Conservation (phyloP, 805 yeast species). For the Candida jianshihensis region DNA sequence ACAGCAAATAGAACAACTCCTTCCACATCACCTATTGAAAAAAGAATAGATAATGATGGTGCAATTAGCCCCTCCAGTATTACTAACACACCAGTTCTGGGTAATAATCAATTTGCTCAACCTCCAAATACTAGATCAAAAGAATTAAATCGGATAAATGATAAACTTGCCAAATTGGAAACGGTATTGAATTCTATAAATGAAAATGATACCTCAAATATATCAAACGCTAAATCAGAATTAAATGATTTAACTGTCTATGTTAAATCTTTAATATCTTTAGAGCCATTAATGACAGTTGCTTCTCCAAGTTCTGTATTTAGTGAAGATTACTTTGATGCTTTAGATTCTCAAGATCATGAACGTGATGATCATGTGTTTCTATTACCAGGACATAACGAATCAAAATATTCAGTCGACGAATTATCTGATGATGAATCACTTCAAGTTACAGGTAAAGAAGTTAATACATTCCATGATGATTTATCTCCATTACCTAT, state of each 20-base stretch:
- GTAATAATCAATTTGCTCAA: background rate
- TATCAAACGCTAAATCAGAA: conserved; percentile 2
- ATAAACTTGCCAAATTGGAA: background rate
- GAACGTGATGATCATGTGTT: conserved; percentile 17
- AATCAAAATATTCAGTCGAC: conserved; percentile 13
- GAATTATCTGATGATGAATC: conserved; percentile 21
- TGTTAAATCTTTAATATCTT: conserved; percentile 8
- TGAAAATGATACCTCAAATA: background rate
- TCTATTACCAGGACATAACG: conserved; percentile 13
- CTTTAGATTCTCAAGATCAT: conserved; percentile 33
- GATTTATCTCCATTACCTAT: conserved; percentile 67
- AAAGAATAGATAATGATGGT: background rate
- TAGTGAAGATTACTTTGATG: conserved; percentile 59
- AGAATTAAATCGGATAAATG: background rate
- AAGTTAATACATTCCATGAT: conserved; percentile 4
- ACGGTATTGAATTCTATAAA: background rate
- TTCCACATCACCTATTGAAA: background rate
- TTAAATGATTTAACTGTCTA: conserved; percentile 4
- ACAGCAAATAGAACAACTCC: conserved; percentile 3
- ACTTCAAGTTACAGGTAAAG: conserved; percentile 1
- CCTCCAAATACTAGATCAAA: too few relatives aligned
- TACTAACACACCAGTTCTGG: background rate
- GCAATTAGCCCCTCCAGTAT: background rate
- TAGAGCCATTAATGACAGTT: conserved; percentile 1
- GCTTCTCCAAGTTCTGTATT: conserved; percentile 29